Conservation (phyloP, 1,139 yeast genomes). For the Williopsis jadinii region DNA sequence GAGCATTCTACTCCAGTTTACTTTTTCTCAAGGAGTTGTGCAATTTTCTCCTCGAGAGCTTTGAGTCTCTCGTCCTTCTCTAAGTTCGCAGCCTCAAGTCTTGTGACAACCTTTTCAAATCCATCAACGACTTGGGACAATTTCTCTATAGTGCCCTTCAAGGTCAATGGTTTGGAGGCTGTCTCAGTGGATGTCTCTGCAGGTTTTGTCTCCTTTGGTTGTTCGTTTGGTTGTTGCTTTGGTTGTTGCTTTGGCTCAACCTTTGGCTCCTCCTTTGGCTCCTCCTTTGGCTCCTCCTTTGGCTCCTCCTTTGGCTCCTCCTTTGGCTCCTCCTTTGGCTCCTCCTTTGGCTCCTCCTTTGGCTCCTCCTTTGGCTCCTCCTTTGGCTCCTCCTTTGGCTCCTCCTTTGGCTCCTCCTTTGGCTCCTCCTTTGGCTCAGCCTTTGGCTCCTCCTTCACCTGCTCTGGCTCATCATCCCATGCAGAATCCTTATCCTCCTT, state of each 20-base stretch:
- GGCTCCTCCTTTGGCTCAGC: conserved; percentile 10
- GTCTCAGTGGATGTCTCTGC: conserved; percentile 17
- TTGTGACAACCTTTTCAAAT: conserved; percentile 48
- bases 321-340: conserved; percentile 18
- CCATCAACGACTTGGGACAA: conserved; percentile 48
- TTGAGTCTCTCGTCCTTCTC: conserved; percentile 58
- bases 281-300: conserved; percentile 13
- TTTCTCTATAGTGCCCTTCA: conserved; percentile 64
- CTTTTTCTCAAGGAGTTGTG: conserved; percentile 26
- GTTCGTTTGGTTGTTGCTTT: background rate
- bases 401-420: conserved; percentile 6
- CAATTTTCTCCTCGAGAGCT: conserved; percentile 37
- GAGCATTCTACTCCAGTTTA: background rate
- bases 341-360: conserved; percentile 6
- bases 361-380: conserved; percentile 20
- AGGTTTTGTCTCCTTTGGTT: conserved; percentile 5
- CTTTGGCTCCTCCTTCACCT: conserved; percentile 4
- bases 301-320: conserved; percentile 16
- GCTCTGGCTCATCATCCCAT: conserved; percentile 25
- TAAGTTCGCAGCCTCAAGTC: conserved; percentile 43
- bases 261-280: conserved; percentile 17
- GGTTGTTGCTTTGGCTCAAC: conserved; percentile 13
- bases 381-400: conserved; percentile 18
- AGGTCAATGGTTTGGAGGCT: conserved; percentile 39
- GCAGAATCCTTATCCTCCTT: conserved; percentile 28